Percentiles rank a stretch among this genome's conserved stretches.
phyloP scores from a whole-genome alignment of 805 yeast species.

The Sugiyamaella floridensis region DNA sequence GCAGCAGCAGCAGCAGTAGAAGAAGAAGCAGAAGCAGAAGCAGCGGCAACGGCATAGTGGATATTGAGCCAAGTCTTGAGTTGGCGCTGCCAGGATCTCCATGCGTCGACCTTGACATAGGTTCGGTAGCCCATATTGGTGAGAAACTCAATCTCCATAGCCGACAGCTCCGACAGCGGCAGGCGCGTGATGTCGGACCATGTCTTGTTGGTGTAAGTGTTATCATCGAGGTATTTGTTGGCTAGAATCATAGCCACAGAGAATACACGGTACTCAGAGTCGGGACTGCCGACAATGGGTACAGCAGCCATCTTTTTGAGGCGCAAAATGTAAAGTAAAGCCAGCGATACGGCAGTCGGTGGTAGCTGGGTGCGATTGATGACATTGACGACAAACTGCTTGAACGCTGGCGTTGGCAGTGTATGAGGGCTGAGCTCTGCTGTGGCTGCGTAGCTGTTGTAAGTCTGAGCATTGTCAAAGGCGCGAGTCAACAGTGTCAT shows the following conservation, averaged over 20 bases:
- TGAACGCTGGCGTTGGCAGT: conserved; percentile 23
- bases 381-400: conserved; percentile 24
- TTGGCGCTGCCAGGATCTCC: conserved; percentile 25
- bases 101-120: conserved; percentile 30
- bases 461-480: conserved; percentile 4
- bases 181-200: conserved; percentile 90
- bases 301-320: conserved; percentile 21
- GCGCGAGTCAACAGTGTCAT: conserved; percentile 6
- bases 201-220: conserved; percentile 82
- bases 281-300: conserved; percentile 24
- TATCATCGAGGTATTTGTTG: conserved; percentile 88
- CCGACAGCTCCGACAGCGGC: conserved; percentile 47
- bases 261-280: conserved; percentile 35
- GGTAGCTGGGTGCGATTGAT: conserved; percentile 29
- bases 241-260: conserved; percentile 69
- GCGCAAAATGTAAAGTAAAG: conserved; percentile 29
- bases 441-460: background rate
- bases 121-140: conserved; percentile 50
- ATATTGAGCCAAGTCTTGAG: conserved; percentile 19
- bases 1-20: background rate
- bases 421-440: conserved; percentile 1
- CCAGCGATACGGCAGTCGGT: conserved; percentile 27
- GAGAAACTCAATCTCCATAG: conserved; percentile 65
- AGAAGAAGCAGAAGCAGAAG: background rate
- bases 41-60: conserved; percentile 8